phyloP scores from a whole-genome alignment of 208 protist genomes.

The Phytomonas francai region DNA sequence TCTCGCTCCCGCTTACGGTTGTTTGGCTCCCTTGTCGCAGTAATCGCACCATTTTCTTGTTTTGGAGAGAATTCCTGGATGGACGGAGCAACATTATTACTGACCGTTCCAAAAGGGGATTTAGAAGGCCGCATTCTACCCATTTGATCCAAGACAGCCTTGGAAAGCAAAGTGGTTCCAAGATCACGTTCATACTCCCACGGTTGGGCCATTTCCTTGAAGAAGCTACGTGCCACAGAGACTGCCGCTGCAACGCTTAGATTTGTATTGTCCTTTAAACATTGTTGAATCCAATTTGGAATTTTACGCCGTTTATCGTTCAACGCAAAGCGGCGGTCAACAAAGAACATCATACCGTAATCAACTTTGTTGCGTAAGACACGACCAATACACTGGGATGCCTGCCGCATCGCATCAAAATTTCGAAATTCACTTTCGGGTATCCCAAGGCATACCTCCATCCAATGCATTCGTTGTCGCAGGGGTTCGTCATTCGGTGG shows the following conservation, averaged over 20 bases:
- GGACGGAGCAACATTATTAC: neutral
- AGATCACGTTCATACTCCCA: slow-evolving; percentile 85
- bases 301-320: slow-evolving; percentile 93
- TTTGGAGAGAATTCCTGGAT: neutral
- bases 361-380: slow-evolving; percentile 99
- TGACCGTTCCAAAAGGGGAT: neutral
- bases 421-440: slow-evolving; percentile 96
- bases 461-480: slow-evolving; percentile 95
- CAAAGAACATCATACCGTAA: slow-evolving; percentile 99
- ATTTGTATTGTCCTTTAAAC: slow-evolving; percentile 87
- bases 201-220: slow-evolving; percentile 94
- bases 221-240: slow-evolving; percentile 81
- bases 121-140: slow-evolving; percentile 26
- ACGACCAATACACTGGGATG: slow-evolving; percentile 98
- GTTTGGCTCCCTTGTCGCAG: neutral
- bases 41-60: neutral
- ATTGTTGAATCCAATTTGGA: slow-evolving; percentile 89
- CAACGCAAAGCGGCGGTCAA: slow-evolving; percentile 95
- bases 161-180: slow-evolving; percentile 75
- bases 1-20: neutral
- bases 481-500: slow-evolving; percentile 88
- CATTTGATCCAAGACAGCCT: slow-evolving; percentile 28
- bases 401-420: slow-evolving; percentile 98
- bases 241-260: slow-evolving; percentile 87
- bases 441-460: slow-evolving; percentile 94